These are phyloP conservation scores for Trichoderma asperelloides DNA, from an alignment of 495 filamentous ascomycete species.

Conservation along the genomic window DNA sequence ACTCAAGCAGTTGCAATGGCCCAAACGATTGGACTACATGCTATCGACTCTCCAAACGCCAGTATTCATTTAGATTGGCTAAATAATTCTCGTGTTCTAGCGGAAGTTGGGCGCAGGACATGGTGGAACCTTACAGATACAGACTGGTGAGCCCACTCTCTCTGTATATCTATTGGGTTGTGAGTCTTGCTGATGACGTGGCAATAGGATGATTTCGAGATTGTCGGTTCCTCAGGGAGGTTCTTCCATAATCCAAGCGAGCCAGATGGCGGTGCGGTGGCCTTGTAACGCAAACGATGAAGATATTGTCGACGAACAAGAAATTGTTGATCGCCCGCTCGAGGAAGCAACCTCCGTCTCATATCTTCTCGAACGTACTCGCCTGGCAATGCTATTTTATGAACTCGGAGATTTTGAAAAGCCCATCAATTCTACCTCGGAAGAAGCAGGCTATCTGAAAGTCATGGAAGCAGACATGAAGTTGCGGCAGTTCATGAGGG, in stretches of 20 bases:
- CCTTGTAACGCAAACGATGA: conserved; percentile 36
- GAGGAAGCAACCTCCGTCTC: conserved; percentile 34
- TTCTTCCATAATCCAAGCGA: conserved; percentile 27
- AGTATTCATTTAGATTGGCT: no score
- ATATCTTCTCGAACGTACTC: conserved; percentile 33
- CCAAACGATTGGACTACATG: conserved; percentile 29
- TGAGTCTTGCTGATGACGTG: background rate
- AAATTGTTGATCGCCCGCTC: conserved; percentile 20
- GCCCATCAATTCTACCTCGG: conserved; percentile 13
- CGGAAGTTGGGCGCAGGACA: conserved; percentile 29
- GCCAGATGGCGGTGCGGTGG: conserved; percentile 32
- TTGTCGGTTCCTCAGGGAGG: conserved; percentile 25
- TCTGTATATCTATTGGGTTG: background rate
- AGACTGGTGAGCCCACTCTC: conserved; percentile 29
- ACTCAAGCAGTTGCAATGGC: conserved; percentile 23
- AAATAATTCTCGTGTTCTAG: conserved; percentile 12
- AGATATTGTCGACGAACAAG: conserved; percentile 28
- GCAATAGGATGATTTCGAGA: background rate
- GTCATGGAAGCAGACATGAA: conserved; percentile 26
- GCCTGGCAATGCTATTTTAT: conserved; percentile 33
- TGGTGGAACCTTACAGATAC: conserved; percentile 38
- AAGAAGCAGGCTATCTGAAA: conserved; percentile 15
- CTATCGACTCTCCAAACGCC: conserved; percentile 24
- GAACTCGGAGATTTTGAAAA: conserved; percentile 30
- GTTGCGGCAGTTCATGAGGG: conserved; percentile 21